Percentiles rank a stretch among this genome's conserved stretches.
These are phyloP conservation scores for Yamadazyma scolyti DNA, from an alignment of 805 yeast genomes.

Conservation along the genomic window DNA sequence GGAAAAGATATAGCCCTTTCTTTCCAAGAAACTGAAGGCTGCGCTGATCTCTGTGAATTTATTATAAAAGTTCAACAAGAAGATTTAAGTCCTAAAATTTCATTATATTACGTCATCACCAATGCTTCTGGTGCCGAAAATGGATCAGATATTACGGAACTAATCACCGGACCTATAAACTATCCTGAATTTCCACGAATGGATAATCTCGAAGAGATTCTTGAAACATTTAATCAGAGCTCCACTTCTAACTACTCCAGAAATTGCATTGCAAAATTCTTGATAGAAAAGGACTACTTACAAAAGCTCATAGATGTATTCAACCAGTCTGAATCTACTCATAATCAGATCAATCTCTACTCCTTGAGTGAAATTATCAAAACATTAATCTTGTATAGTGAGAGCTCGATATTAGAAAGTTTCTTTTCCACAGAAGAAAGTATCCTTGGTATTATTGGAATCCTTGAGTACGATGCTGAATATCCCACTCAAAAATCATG, in stretches of 20 bases:
- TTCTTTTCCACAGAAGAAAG: conserved; percentile 28
- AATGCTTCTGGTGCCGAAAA: conserved; percentile 14
- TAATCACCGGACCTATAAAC: conserved; percentile 74
- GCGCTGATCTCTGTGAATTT: conserved; percentile 79
- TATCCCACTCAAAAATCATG: conserved; percentile 78
- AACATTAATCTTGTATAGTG: conserved; percentile 68
- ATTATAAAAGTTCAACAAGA: conserved; percentile 63
- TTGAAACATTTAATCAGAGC: conserved; percentile 57
- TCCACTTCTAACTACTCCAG: conserved; percentile 61
- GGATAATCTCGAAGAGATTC: conserved; percentile 49
- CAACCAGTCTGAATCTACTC: conserved; percentile 49
- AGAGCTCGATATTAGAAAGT: conserved; percentile 35
- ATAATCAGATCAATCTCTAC: conserved; percentile 55
- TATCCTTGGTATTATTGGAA: conserved; percentile 60
- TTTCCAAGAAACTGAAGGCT: conserved; percentile 89
- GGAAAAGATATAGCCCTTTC: conserved; percentile 79
- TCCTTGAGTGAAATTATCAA: conserved; percentile 71
- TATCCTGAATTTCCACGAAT: conserved; percentile 58
- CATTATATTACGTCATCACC: conserved; percentile 64
- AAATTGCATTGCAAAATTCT: conserved; percentile 52
- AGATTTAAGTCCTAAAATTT: conserved; percentile 55
- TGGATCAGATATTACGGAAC: conserved; percentile 57
- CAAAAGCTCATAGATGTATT: conserved; percentile 50
- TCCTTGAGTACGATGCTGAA: conserved; percentile 85
- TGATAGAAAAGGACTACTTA: conserved; percentile 54